Base-by-base conservation (phyloP, 1,139 yeast species). In the Scheffersomyces stambukii region DNA sequence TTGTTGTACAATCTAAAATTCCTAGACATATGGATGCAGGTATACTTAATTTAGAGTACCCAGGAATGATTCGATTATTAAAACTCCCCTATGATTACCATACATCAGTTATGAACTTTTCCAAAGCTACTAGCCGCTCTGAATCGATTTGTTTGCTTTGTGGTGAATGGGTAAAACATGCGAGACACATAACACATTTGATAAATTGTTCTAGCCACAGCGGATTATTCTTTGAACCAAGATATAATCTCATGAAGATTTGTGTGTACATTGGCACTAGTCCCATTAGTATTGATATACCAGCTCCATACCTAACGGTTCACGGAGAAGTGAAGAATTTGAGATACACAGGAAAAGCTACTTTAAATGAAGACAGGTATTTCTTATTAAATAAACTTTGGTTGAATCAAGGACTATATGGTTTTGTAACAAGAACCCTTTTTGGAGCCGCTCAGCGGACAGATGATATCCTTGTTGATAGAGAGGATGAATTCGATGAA, bases 291-390 rank as follows among this genome's bases (percentile, higher is more conserved):
- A 38, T 57, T 2, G 50, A 54, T 19, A 54, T 73, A 14, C 64
- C 71, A 10, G 82, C 84, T 0, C 91, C 91, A 2, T 82, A 81
- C 45, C 57, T 82, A 46, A 80, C 84, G 28, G 60, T 65, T 5
- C 86, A 81, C 49, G 93, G 93, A 16, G 91, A 82, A 48, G 70
- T 79, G 8, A 81, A 81, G 26, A 59, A 64, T 7, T 69, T 68
- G 14, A 62, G 75, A 6, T 58, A 64, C 38, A 63, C 68, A 9
- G 70, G 74, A 8, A 76, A 70, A 32, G 83, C 85, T 0, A 61
- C 61, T 0, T 60, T 81, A 35, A 71, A 69, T 42, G 39, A 57
- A 15, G 60, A 55, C 21, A 62, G 91, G 30, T 80, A 75, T 48
- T 58, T 64, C 23, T 65, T 74, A 37, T 54, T 81, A 37, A 78